phyloP scores from a whole-genome alignment of 768 basidiomycete genomes.

The Trametes coccinea region DNA sequence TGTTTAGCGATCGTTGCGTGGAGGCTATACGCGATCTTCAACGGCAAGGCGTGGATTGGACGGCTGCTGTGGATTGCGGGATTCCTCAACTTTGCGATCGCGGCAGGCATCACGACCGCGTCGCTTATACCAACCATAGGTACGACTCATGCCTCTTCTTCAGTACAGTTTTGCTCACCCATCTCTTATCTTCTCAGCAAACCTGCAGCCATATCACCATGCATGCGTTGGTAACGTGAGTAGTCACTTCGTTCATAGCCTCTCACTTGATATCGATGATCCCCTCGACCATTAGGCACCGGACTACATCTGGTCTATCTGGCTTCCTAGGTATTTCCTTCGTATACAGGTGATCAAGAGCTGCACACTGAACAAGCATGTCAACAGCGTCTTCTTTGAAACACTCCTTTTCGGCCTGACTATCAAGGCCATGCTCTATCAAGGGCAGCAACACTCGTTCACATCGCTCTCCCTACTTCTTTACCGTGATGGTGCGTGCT shows the following conservation, averaged over 20 bases:
- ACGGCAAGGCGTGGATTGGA: conserved; percentile 27
- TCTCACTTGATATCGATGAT: not conserved
- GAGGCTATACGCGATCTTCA: conserved; percentile 29
- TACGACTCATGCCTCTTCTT: conserved; percentile 3
- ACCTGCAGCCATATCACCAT: conserved; percentile 27
- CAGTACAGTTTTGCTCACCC: not conserved
- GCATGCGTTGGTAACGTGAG: conserved; percentile 30
- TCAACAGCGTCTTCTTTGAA: conserved; percentile 29
- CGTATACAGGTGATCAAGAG: not conserved
- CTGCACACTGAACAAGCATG: not conserved
- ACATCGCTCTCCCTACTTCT: conserved; percentile 28
- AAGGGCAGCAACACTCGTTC: conserved; percentile 25
- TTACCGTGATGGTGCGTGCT: conserved; percentile 29
- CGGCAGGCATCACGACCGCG: conserved; percentile 26
- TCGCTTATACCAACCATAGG: conserved; percentile 28
- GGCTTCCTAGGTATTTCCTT: conserved; percentile 29
- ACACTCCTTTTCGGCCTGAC: conserved; percentile 32
- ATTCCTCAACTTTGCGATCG: conserved; percentile 23
- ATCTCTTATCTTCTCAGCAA: conserved; percentile 6
- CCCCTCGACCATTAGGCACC: conserved; percentile 23
- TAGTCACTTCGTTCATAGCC: not conserved
- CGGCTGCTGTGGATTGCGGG: conserved; percentile 26
- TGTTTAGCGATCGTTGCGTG: conserved; percentile 28
- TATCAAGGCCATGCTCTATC: conserved; percentile 25
- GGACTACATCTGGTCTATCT: conserved; percentile 28